A percentile compares a stretch with the other conserved stretches of the same genome.
These are phyloP conservation scores for Prunus yedoensis DNA, from an alignment of 331 rosid genomes.

Conservation along the genomic window DNA sequence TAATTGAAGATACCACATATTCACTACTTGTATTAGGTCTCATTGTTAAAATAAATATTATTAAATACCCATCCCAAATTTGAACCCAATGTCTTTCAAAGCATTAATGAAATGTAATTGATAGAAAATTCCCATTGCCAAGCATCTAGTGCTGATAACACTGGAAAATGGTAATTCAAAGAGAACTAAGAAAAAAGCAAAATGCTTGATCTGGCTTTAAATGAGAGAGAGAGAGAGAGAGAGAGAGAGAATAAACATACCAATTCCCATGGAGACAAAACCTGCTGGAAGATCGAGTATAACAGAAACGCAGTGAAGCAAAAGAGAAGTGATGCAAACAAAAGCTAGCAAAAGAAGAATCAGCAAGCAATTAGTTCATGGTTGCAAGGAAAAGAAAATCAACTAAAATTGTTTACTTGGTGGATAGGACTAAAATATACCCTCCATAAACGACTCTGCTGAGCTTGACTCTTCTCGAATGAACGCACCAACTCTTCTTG, in stretches of 20 bases:
- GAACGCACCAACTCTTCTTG: slow-evolving; percentile 83
- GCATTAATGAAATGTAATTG: neutral
- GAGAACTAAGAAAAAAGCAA: neutral
- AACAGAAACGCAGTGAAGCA: slow-evolving; percentile 60
- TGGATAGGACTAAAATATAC: slow-evolving; percentile 21
- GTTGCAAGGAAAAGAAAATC: neutral
- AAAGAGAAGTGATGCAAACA: slow-evolving; percentile 62
- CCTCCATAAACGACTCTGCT: slow-evolving; percentile 85
- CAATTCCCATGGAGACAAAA: slow-evolving; percentile 85
- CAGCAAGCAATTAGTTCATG: neutral
- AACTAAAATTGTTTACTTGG: neutral
- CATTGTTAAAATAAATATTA: neutral
- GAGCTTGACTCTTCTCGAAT: slow-evolving; percentile 56
- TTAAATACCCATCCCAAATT: neutral
- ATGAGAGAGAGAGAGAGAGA: neutral
- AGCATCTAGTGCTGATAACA: neutral
- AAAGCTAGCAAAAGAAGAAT: slow-evolving; percentile 34
- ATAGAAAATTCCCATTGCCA: neutral
- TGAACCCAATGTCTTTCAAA: neutral
- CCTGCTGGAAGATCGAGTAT: slow-evolving; percentile 74
- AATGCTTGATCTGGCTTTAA: neutral
- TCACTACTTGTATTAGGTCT: neutral
- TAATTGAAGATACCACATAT: neutral
- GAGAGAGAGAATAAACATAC: slow-evolving; percentile 37
- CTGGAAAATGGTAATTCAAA: neutral